These are phyloP conservation scores for Phyllostachys edulis DNA, from an alignment of 176 grass and related monocot species.

Conservation along the genomic window DNA sequence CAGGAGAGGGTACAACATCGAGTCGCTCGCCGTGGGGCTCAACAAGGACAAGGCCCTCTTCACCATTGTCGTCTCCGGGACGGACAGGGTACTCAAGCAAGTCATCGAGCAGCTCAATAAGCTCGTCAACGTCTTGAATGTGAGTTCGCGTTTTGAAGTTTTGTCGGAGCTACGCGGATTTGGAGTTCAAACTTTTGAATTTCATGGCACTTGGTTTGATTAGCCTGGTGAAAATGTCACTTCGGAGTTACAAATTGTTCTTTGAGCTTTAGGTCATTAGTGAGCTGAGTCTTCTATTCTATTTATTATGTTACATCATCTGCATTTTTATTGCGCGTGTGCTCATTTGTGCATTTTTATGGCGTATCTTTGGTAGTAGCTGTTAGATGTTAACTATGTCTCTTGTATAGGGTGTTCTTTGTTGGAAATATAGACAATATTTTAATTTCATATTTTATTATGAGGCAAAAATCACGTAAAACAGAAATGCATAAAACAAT, in stretches of 20 bases:
- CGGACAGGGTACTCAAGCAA: conserved; percentile 68
- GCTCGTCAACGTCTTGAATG: conserved; percentile 80
- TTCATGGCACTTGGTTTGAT: neutral
- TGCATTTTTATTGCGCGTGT: neutral
- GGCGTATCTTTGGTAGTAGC: neutral
- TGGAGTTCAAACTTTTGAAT: neutral
- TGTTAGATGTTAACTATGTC: no score
- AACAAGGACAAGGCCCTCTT: conserved; percentile 97
- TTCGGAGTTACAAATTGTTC: neutral
- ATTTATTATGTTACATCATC: neutral
- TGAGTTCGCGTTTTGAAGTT: neutral
- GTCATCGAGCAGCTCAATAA: conserved; percentile 96
- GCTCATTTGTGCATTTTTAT: neutral
- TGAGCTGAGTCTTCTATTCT: neutral
- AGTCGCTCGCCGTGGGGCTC: conserved; percentile 94
- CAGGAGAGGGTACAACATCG: conserved; percentile 93
- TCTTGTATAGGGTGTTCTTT: no score
- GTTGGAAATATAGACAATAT: no score
- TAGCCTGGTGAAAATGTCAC: neutral
- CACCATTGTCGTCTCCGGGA: conserved; percentile 92
- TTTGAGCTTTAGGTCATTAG: neutral
- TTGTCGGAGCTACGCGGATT: neutral
- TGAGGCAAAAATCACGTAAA: no score
- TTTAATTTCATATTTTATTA: no score
- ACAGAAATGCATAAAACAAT: no score